These are phyloP conservation scores for Scleroderma bovista DNA, from an alignment of 768 basidiomycete species.

Conservation along the genomic window DNA sequence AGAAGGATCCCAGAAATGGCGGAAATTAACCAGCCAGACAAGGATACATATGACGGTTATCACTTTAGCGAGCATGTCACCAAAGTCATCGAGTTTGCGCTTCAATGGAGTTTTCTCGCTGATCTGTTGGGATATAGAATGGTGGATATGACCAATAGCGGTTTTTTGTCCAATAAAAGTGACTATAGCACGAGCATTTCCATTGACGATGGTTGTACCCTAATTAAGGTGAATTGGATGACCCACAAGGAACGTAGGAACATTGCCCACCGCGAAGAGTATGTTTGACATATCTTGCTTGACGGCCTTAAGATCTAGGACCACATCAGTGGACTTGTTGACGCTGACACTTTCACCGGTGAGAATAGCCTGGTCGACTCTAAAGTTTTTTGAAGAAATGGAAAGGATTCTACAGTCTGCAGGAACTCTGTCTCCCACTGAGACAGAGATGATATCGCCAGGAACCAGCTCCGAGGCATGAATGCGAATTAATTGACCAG, in stretches of 20 bases:
- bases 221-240: conserved; percentile 20
- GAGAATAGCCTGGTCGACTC: conserved; percentile 93
- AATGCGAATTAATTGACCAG: conserved; percentile 61
- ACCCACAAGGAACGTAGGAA: too few species aligned
- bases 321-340: conserved; percentile 65
- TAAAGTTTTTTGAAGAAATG: conserved; percentile 88
- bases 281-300: conserved; percentile 99
- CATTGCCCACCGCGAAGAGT: conserved; percentile 67
- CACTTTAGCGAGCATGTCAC: conserved; percentile 95
- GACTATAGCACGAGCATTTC: conserved; percentile 82
- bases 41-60: conserved; percentile 95
- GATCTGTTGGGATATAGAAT: conserved; percentile 90
- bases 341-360: conserved; percentile 93
- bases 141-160: conserved; percentile 96
- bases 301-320: conserved; percentile 74
- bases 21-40: conserved; percentile 96
- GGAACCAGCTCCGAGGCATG: conserved; percentile 90
- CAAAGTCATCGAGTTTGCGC: conserved; percentile 96
- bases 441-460: conserved; percentile 86
- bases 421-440: conserved; percentile 93
- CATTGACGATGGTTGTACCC: conserved; percentile 97
- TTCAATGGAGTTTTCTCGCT: conserved; percentile 96
- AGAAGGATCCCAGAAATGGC: conserved; percentile 93
- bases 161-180: conserved; percentile 82
- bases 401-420: conserved; percentile 90